Base-by-base conservation (phyloP, 768 basidiomycete species). In the Agaricus blazei region DNA sequence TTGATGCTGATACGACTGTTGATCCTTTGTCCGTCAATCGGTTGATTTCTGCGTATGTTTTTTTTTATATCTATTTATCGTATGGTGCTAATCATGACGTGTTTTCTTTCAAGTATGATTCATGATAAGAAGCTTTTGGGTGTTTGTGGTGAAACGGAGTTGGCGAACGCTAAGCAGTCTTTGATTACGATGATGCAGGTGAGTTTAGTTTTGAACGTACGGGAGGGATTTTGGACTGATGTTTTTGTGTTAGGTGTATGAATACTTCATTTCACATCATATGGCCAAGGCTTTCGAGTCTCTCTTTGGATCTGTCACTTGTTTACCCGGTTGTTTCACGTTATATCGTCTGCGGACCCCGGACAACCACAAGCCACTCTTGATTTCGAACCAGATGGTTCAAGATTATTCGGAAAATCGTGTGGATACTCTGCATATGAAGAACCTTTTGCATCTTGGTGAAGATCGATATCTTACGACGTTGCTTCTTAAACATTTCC, bases 381-480 rank as follows among this genome's bases (percentile, higher is more conserved):
- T 99, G 65, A 87, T 98, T 65, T 87, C 93, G 31, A 95, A 94
- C 64, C 84, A 88, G 60, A 80, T 99, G 65, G 84, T 98, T 58
- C 78, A 85, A 46, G 95, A 96, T 67, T 98, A 98, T 67, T 90
- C 92, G 6, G 94, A 97, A 68, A 96, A 94, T 60, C 88, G 93
- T 15, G 93, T 98, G 62, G 94, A 98, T 65, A 99, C 97, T 0
- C 70, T 99, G 31, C 97, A 98, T 70, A 96, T 95, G 89, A 99
- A 99, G 83, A 99, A 99, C 64, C 75, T 99, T 53, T 76, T 98
- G 47, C 93, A 96, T 63, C 88, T 98, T 11, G 96, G 97, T 72
- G 97, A 99, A 78, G 97, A 99, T 87, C 93, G 97, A 63, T 99
- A 98, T 66, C 75, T 99, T 55, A 98, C 97, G 1, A 99, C 96